Conservation (phyloP, 1,284 basidiomycete genomes). For the Sporisorium graminicola region DNA sequence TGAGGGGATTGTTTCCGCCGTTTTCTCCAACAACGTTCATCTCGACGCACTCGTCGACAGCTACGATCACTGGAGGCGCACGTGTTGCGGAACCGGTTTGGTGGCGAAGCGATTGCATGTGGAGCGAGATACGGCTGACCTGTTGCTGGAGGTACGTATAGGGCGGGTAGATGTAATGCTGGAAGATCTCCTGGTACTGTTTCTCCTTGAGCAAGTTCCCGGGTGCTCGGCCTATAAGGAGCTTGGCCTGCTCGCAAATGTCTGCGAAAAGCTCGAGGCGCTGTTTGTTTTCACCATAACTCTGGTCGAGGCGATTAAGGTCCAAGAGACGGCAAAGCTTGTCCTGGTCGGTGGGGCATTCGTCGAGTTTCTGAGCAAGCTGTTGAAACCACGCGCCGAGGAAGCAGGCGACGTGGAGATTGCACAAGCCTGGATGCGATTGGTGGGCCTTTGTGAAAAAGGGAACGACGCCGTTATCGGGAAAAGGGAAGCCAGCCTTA, state of each 20-base stretch:
- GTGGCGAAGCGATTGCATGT: not conserved
- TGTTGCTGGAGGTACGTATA: not conserved
- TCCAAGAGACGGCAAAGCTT: not conserved
- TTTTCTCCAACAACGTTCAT: not conserved
- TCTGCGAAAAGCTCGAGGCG: not conserved
- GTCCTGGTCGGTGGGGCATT: not conserved
- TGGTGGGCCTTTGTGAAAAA: not conserved
- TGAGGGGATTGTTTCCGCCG: not conserved
- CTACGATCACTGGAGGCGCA: slow-evolving; percentile 12
- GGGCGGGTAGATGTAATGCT: not conserved
- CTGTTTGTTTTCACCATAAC: not conserved
- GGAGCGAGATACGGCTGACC: not conserved
- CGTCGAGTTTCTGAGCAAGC: not conserved
- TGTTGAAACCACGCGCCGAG: slow-evolving; percentile 10
- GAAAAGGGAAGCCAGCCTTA: slow-evolving; percentile 8
- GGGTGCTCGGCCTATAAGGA: not conserved
- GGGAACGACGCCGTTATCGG: slow-evolving; percentile 1
- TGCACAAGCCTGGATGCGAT: not conserved
- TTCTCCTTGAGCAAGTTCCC: not conserved
- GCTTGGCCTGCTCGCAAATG: not conserved
- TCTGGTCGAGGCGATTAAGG: slow-evolving; percentile 1
- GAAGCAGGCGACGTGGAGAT: slow-evolving; percentile 17
- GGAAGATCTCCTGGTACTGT: not conserved
- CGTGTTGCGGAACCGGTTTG: not conserved
- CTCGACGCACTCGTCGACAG: slow-evolving; percentile 33